These are phyloP conservation scores for Rutstroemia sp. DNA, from an alignment of 2,329 filamentous ascomycete species.

Conservation along the genomic window DNA sequence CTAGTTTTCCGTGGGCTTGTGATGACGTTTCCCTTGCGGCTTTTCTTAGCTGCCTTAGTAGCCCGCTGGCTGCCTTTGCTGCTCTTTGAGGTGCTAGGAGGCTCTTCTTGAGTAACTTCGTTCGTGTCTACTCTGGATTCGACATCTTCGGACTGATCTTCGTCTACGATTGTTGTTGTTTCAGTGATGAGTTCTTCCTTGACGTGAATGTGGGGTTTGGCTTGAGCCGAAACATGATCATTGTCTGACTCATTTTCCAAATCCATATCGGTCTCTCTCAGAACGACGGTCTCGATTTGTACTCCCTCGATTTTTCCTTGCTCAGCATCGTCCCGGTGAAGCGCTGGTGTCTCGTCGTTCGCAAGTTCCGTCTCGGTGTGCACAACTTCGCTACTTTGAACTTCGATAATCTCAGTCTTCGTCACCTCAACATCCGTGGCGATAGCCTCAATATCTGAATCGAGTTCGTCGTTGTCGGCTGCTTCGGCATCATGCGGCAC, in stretches of 20 bases:
- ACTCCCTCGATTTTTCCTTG: neutral
- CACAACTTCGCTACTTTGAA: neutral
- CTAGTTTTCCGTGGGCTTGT: constrained; percentile 5
- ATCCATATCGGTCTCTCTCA: neutral
- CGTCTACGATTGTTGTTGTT: neutral
- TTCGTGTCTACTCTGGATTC: neutral
- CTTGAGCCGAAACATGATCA: neutral
- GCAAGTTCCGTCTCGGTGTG: neutral
- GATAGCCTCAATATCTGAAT: neutral
- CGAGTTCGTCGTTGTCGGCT: neutral
- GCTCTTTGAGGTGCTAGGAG: neutral
- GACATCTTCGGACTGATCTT: neutral
- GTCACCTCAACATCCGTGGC: neutral
- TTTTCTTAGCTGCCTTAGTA: neutral
- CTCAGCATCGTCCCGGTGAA: neutral
- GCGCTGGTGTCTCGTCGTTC: too few species aligned
- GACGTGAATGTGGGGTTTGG: neutral
- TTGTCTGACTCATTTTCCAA: neutral
- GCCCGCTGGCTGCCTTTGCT: neutral
- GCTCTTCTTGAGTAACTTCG: neutral
- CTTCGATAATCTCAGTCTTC: neutral
- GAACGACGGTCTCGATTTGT: neutral
- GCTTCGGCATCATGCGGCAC: too few species aligned
- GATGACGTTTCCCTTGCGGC: neutral
- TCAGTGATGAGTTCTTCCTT: neutral